phyloP scores from a whole-genome alignment of 306 rosid species.

The Carpinus fangiana region DNA sequence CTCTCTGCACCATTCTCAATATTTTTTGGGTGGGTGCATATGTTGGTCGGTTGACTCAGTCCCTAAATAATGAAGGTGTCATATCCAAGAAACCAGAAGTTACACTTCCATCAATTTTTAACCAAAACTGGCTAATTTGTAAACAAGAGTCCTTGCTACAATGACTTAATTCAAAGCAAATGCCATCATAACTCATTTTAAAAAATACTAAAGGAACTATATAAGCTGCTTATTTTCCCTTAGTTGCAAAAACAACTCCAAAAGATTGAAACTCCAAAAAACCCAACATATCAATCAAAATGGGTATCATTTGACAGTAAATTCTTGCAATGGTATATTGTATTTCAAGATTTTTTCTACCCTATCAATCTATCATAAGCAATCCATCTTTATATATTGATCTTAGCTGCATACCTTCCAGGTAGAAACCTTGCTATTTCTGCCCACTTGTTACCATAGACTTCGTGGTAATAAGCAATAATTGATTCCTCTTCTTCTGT shows the following conservation, averaged over 20 bases:
- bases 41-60: background rate
- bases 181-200: background rate
- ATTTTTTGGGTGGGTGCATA: background rate
- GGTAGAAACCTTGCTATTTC: constrained; percentile 67
- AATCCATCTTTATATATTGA: background rate
- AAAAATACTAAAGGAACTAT: background rate
- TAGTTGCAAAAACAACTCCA: background rate
- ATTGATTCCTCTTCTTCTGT: constrained; percentile 50
- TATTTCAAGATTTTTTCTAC: background rate
- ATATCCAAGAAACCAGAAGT: background rate
- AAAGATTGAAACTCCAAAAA: background rate
- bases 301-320: background rate
- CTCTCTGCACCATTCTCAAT: background rate
- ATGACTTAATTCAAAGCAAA: background rate
- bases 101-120: background rate
- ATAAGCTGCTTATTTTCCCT: background rate
- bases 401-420: constrained; percentile 51
- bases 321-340: background rate
- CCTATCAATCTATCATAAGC: background rate
- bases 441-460: constrained; percentile 67
- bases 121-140: background rate
- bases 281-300: background rate
- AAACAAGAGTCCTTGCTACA: background rate
- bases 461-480: constrained; percentile 45
- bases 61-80: background rate